A percentile compares a stretch with the other conserved stretches of the same genome.
These are phyloP conservation scores for Hemileia vastatrix DNA, from an alignment of 1,284 basidiomycete species.

Conservation along the genomic window DNA sequence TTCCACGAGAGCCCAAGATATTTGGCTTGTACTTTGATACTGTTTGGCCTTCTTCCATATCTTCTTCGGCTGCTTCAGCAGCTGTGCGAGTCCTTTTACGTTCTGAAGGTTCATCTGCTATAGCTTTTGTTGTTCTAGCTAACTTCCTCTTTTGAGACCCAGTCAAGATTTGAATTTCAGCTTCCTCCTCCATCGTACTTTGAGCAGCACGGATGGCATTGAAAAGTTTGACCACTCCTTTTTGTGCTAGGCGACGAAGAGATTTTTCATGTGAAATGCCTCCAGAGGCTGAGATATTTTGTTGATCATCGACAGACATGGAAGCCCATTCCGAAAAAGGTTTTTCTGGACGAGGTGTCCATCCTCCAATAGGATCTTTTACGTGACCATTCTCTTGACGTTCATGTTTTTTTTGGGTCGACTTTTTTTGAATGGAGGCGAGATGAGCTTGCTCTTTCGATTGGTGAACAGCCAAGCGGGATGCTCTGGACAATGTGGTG, in stretches of 20 bases:
- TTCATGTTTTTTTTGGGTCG: constrained; percentile 30
- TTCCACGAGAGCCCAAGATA: constrained; percentile 36
- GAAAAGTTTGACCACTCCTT: constrained; percentile 40
- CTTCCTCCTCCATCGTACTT: constrained; percentile 27
- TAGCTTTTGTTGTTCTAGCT: constrained; percentile 21
- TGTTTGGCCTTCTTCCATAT: constrained; percentile 2
- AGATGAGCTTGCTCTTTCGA: constrained; percentile 11
- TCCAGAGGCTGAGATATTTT: constrained; percentile 14
- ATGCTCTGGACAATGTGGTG: constrained; percentile 7
- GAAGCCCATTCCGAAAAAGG: constrained; percentile 38
- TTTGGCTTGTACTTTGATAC: constrained; percentile 30
- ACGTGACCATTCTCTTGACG: constrained; percentile 37
- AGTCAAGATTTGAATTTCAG: constrained; percentile 26
- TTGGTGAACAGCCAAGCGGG: constrained; percentile 8
- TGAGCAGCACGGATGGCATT: constrained; percentile 42
- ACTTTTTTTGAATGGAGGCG: constrained; percentile 7
- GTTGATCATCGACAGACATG: constrained; percentile 3
- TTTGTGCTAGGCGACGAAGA: constrained; percentile 37
- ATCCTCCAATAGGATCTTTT: constrained; percentile 38
- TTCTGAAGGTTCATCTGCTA: background rate
- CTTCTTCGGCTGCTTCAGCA: constrained; percentile 10
- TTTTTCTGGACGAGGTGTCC: constrained; percentile 35
- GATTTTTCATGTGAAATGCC: constrained; percentile 38
- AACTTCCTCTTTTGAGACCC: constrained; percentile 29
- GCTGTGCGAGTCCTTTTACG: constrained; percentile 5